These are phyloP conservation scores for Starmerella floricola DNA, from an alignment of 805 yeast species.

Conservation along the genomic window DNA sequence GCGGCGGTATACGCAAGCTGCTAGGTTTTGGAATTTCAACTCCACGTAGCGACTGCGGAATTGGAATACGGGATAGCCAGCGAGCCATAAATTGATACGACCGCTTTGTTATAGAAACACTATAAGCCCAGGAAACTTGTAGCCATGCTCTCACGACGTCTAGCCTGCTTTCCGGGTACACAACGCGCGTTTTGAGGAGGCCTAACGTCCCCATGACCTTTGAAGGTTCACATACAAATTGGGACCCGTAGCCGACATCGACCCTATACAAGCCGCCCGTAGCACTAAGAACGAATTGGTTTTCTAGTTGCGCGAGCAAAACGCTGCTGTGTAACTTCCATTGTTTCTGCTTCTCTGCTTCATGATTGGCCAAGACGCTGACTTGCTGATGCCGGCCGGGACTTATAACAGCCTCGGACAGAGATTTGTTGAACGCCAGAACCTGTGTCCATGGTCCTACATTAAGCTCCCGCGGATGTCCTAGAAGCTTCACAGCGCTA, in stretches of 20 bases:
- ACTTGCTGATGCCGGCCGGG: conserved; percentile 2
- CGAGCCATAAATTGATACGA: not conserved
- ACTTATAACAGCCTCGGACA: conserved; percentile 3
- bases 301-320: conserved; percentile 4
- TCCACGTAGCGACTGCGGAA: not conserved
- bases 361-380: not conserved
- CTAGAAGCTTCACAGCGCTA: conserved; percentile 6
- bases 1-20: too few relatives aligned
- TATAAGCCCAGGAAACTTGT: not conserved
- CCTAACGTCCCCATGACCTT: conserved; percentile 11
- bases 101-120: not conserved
- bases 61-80: not conserved
- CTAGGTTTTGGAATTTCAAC: too few relatives aligned
- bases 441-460: conserved; percentile 5
- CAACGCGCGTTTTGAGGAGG: not conserved
- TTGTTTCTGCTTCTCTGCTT: not conserved
- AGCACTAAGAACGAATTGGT: conserved; percentile 2
- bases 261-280: conserved; percentile 15
- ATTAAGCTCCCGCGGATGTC: not conserved
- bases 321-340: conserved; percentile 6
- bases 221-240: conserved; percentile 10
- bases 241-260: conserved; percentile 12
- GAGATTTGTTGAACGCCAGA: conserved; percentile 3
- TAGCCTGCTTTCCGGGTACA: conserved; percentile 12
- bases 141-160: conserved; percentile 6